Base-by-base conservation (phyloP, 2,329 filamentous ascomycete genomes). In the Aspergillus ochraceus region DNA sequence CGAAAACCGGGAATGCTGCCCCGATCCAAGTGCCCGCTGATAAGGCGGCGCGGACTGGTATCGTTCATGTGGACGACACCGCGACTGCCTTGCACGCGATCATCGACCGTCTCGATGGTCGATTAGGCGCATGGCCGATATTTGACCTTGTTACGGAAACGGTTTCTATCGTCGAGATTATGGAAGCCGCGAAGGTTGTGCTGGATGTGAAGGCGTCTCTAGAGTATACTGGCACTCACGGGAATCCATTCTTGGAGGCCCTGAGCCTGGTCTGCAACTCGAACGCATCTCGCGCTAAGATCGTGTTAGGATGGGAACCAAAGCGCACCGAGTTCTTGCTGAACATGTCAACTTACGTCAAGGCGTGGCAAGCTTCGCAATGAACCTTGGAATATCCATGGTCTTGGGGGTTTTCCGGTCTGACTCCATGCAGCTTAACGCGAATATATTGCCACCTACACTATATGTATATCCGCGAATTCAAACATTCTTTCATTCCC, bases 71-170 rank as follows among this genome's bases (percentile, higher is more conserved):
- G 11, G 74, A 78, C 53, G 76, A 79, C 63, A 67, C 70, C 2
- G 77, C 72, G 0, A 57, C 67, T n/a, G 76, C 68, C 0, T 68
- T 75, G 14, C 66, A 71, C 53, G 64, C 63, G 2, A 71, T 71
- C 1, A 64, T 78, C 52, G 75, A 77, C 20, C 70, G 72, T 57
- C 62, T 75, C n/a, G 19, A 70, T 55, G 64, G 72, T 42, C 49
- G 60, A 32, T 47, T 66, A 2, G 68, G 70, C 11, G 62, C 70
- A 9, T 76, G 74, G 62, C 76, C 76, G 1, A 60, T 79, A 3
- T 79, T 79, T 65, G 71, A 77, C 61, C 62, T 79, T 10, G 63
- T 73, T 12, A 69, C 70, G 0, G 71, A 71, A 49, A 62, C 60
- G 1, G 17, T 64, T 14, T 29, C 57, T 10, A 24, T 61, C 9